Base-by-base conservation (phyloP, 2,329 filamentous ascomycete genomes). In the Colletotrichum sp. region DNA sequence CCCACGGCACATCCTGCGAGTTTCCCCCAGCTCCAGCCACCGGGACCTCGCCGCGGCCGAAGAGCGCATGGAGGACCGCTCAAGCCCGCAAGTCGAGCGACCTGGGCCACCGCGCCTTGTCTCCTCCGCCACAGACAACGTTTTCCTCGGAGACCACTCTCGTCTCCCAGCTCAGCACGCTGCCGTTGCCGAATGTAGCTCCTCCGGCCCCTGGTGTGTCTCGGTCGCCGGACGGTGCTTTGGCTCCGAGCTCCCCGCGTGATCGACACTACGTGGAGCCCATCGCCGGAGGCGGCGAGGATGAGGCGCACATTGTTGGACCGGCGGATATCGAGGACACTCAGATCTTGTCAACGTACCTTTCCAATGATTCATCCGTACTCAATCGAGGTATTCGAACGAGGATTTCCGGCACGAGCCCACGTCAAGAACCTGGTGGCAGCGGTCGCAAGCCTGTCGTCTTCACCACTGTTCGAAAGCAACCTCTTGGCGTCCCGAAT, bases 261-360 rank as follows among this genome's bases (percentile, higher is more conserved):
- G 44, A 69, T 7, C 65, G 39, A 11, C 34, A 61, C 27, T 76
- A 76, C 19, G 64, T 71, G 1, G 74, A 76, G 11, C 74, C 74
- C 32, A 76, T 76, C 13, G 74, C 57, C 22, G 74, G 65, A 4
- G 74, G 74, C 59, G 85, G 84, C 73, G 82, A 83, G 70, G 83
- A 87, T 22, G 88, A 86, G 77, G 85, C 87, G 2, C 89, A 92
- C 78, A 92, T 93, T 75, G 88, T 93, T 52, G 90, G 91, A 0
- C 91, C 91, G 0, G 89, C 90, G 9, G 87, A 90, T 12, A 91
- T 90, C 8, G 89, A 89, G 66, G 91, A 93, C 82, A 91, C 89
- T 4, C 90, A 92, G 73, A 87, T 93, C 9, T 85, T 93, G 63
- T 88, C 91, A n/a, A 88, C 90, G 62, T 77, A 77, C 29, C 55